phyloP scores from a whole-genome alignment of 345 rosid genomes.

The Eucalyptus globulus region DNA sequence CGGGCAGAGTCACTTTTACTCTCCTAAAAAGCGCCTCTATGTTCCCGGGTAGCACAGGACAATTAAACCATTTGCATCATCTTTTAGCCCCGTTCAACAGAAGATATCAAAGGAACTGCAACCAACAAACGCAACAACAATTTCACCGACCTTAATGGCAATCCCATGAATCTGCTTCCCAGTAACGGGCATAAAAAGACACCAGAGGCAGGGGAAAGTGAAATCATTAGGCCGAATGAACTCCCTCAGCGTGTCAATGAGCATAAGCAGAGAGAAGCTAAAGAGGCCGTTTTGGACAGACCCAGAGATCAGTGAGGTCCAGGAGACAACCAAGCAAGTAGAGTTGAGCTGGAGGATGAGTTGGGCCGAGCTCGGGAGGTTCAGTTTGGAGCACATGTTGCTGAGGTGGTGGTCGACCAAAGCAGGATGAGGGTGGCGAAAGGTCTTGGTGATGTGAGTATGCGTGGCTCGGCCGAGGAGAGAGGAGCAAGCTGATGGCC shows the following conservation, averaged over 20 bases:
- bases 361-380: no score
- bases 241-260: slow-evolving; percentile 40
- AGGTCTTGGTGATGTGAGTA: no score
- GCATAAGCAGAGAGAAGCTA: slow-evolving; percentile 30
- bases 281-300: slow-evolving; percentile 47
- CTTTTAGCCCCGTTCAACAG: slow-evolving; percentile 23
- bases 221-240: slow-evolving; percentile 55
- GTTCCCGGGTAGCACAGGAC: no score
- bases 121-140: slow-evolving; percentile 45
- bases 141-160: slow-evolving; percentile 40
- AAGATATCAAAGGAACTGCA: slow-evolving; percentile 79
- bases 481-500: no score
- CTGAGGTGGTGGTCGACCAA: no score
- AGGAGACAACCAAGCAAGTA: slow-evolving; percentile 36
- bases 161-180: slow-evolving; percentile 60
- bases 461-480: no score
- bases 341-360: slow-evolving; percentile 38
- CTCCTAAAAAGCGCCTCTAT: no score
- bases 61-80: background rate
- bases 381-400: no score
- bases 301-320: slow-evolving; percentile 70
- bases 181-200: slow-evolving; percentile 10
- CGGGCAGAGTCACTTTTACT: no score
- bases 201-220: slow-evolving; percentile 67
- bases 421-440: no score